Evolutionary conservation across 169 alveolate species (phyloP).

Genomic region (Amoebophrya sp.): DNA sequence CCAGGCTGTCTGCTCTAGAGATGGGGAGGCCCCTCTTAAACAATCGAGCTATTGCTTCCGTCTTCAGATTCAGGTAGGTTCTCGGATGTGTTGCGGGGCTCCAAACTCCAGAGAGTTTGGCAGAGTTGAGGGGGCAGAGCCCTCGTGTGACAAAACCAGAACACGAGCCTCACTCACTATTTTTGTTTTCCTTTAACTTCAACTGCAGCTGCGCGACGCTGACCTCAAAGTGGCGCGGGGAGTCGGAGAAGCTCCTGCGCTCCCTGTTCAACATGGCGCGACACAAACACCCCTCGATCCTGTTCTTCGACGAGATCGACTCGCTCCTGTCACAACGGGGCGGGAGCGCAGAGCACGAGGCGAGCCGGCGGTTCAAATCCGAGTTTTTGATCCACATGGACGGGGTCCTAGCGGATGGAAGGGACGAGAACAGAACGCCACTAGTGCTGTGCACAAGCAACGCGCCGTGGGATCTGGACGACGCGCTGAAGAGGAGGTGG

Average conservation of each 20-base stretch:
- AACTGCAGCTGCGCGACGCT: constrained; percentile 1
- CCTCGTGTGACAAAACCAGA: no score
- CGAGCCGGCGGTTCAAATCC: constrained; percentile 24
- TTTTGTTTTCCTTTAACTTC: no score
- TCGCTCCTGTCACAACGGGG: constrained; percentile 25
- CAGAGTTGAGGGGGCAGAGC: no score
- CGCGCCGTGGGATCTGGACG: neutral
- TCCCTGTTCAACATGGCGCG: no score
- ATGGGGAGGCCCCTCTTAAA: no score
- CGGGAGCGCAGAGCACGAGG: constrained; percentile 29
- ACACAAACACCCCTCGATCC: constrained; percentile 15
- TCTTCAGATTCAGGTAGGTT: no score
- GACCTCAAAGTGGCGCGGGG: constrained; percentile 32
- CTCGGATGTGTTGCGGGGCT: no score
- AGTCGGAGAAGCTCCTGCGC: constrained; percentile 24
- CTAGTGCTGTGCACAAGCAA: neutral
- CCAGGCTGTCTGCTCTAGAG: no score
- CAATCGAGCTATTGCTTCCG: no score
- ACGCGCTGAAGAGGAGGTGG: neutral
- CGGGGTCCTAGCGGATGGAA: neutral
- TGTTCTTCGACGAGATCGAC: constrained; percentile 26
- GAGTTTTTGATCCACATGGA: constrained; percentile 19
- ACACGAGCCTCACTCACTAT: no score
- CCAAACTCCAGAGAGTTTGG: no score
- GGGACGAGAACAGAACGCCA: neutral